These are phyloP conservation scores for Zarea fungicola DNA, from an alignment of 2,329 filamentous ascomycete genomes.

Conservation along the genomic window DNA sequence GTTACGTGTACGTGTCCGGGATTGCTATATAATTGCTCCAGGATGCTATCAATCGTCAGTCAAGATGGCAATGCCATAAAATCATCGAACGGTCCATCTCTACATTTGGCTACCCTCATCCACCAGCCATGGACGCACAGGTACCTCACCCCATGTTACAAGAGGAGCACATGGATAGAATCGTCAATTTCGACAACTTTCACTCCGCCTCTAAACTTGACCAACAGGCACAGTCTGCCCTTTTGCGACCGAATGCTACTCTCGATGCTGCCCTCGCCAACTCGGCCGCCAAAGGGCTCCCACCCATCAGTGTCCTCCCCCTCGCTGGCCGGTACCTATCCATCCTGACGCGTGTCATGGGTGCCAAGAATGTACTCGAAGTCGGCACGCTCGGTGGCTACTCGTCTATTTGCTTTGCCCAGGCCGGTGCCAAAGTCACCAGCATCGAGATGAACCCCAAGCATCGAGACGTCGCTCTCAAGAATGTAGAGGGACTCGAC, in stretches of 20 bases:
- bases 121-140: not conserved
- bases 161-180: not conserved
- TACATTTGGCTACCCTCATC: too few species aligned
- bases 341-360: constrained; percentile 31
- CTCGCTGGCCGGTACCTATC: constrained; percentile 34
- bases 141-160: not conserved
- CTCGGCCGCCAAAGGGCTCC: constrained; percentile 28
- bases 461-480: constrained; percentile 38
- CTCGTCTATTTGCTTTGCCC: constrained; percentile 47
- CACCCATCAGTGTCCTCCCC: constrained; percentile 31
- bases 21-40: too few species aligned
- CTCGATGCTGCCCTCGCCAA: constrained; percentile 23
- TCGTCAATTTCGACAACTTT: constrained; percentile 6
- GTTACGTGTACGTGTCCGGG: too few species aligned
- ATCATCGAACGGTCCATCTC: too few species aligned
- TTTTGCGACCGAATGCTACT: constrained; percentile 10
- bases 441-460: constrained; percentile 43
- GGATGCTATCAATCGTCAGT: too few species aligned
- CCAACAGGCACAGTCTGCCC: not conserved
- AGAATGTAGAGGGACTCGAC: constrained; percentile 36
- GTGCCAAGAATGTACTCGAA: constrained; percentile 41
- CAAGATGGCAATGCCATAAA: too few species aligned
- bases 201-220: constrained; percentile 20
- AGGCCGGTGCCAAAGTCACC: constrained; percentile 33
- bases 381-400: constrained; percentile 52